Base-by-base conservation (phyloP, 2,329 filamentous ascomycete species). In the Penicillium griseofulvum region DNA sequence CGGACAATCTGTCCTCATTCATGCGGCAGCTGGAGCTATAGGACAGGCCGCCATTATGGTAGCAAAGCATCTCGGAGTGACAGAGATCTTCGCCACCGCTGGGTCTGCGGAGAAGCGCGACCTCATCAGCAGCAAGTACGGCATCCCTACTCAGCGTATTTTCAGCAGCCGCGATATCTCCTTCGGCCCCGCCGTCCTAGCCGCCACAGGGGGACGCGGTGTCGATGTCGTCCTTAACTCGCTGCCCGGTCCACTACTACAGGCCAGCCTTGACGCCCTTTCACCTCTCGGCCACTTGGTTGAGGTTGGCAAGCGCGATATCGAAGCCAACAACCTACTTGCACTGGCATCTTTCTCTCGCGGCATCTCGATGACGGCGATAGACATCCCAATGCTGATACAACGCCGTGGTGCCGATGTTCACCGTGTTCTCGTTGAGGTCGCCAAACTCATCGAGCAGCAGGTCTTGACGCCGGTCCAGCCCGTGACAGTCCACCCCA, bases 401-500 rank as follows among this genome's bases (percentile, higher is more conserved):
- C 19, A 31, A 9, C 10, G 8, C 2, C 14, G 31, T 6, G 17
- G 22, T 1, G 16, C 22, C 11, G 19, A 36, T 11, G 31, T 42
- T 1, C 38, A 42, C 16, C 29, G 38, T 14, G 39, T 8, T 4
- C 29, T 51, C 3, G 12, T 2, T 6, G 22, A 37, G 10, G n/a
- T 51, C 14, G 16, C 16, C 4, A n/a, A 11, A 0, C 31, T 51
- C 2, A 6, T 44, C 11, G 29, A 33, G 5, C 22, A 36, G 12
- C 16, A 28, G 22, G n/a, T 17, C 1, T 4, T 51, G 16, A 48
- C 19, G 1, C 58, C 55, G 2, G 52, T 61, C 12, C 39, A 43
- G 1, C 61, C 61, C 1, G 44, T 56, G 6, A 54, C 47, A 3
- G 45, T 48, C 1, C 66, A n/a, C 51, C 57, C 4, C 68, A 71